A percentile compares a stretch with the other conserved stretches of the same genome.
phyloP scores from a whole-genome alignment of 805 yeast species.

The Wickerhamomyces alni region DNA sequence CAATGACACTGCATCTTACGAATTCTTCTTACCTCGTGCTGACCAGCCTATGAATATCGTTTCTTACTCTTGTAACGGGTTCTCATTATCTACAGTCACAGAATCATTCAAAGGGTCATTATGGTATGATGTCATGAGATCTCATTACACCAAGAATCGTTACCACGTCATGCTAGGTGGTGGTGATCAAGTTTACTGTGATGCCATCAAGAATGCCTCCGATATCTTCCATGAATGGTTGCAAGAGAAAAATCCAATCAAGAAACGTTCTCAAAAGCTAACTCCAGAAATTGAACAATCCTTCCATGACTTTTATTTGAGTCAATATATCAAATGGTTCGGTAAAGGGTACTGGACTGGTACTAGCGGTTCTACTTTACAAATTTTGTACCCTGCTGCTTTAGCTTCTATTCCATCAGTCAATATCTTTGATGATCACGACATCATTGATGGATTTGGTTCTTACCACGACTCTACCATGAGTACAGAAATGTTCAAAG shows the following conservation, averaged over 20 bases:
- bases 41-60: slow-evolving; percentile 71
- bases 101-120: slow-evolving; percentile 61
- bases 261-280: slow-evolving; percentile 38
- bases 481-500: slow-evolving; percentile 59
- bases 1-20: slow-evolving; percentile 43
- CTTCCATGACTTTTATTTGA: slow-evolving; percentile 60
- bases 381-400: slow-evolving; percentile 65
- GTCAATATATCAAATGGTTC: slow-evolving; percentile 80
- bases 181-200: slow-evolving; percentile 93
- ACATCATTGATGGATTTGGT: slow-evolving; percentile 94
- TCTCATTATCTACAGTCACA: slow-evolving; percentile 69
- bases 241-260: slow-evolving; percentile 40
- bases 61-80: slow-evolving; percentile 89
- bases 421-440: slow-evolving; percentile 92
- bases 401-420: slow-evolving; percentile 79
- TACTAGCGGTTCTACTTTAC: slow-evolving; percentile 53
- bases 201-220: slow-evolving; percentile 61
- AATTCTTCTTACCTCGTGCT: slow-evolving; percentile 64
- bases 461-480: slow-evolving; percentile 75
- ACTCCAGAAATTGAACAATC: slow-evolving; percentile 46
- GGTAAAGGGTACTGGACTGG: slow-evolving; percentile 88
- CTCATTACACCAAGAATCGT: slow-evolving; percentile 50
- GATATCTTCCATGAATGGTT: slow-evolving; percentile 57
- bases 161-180: slow-evolving; percentile 97
- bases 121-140: slow-evolving; percentile 79